Evolutionary conservation across 257 asterid species (phyloP).

Genomic region (Salvia splendens): DNA sequence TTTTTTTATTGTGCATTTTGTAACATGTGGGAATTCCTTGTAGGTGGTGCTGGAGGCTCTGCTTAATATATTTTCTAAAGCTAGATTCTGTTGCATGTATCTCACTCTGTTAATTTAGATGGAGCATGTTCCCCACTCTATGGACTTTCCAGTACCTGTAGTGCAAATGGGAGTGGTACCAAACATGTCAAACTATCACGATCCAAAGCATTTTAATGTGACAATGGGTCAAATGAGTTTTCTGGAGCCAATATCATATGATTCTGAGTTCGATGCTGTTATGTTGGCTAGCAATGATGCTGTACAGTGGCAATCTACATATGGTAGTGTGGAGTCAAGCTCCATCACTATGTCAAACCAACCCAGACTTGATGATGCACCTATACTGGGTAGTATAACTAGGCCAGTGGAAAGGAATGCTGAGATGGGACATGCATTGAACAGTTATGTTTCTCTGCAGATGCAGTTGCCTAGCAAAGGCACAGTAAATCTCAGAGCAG

Average conservation of each 20-base stretch:
- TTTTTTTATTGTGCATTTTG: neutral
- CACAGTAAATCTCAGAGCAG: conserved; percentile 39
- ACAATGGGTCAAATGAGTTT: conserved; percentile 39
- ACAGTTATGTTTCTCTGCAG: conserved; percentile 44
- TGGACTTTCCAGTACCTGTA: conserved; percentile 47
- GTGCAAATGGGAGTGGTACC: conserved; percentile 44
- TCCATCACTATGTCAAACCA: conserved; percentile 39
- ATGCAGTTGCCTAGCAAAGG: conserved; percentile 47
- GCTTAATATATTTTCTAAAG: too few species aligned
- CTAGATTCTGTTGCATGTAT: too few species aligned
- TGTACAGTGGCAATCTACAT: conserved; percentile 33
- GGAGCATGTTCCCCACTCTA: conserved; percentile 55
- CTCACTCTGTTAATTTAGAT: conserved; percentile 48
- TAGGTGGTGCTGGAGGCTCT: too few species aligned
- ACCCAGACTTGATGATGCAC: conserved; percentile 30
- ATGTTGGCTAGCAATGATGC: conserved; percentile 30
- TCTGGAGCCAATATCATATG: conserved; percentile 37
- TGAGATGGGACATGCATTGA: conserved; percentile 44
- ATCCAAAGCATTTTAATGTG: conserved; percentile 34
- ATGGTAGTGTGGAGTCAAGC: conserved; percentile 35
- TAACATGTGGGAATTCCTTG: neutral
- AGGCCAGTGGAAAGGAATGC: conserved; percentile 74
- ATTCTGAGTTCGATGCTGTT: conserved; percentile 36
- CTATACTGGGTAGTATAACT: conserved; percentile 31
- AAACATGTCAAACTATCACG: conserved; percentile 36